Conservation (phyloP, 345 rosid species). For the Adansonia digitata region DNA sequence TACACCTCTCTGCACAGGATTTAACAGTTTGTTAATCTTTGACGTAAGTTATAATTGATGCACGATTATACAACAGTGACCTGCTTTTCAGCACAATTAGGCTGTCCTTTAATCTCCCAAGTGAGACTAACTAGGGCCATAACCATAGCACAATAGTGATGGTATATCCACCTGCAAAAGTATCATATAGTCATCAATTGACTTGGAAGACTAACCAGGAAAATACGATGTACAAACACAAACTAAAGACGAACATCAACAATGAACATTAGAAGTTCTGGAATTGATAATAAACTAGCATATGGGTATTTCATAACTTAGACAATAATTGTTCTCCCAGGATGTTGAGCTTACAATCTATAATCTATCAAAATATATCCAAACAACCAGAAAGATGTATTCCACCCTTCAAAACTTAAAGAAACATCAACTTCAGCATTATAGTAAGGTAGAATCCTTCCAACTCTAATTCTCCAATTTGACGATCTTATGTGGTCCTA, state of each 20-base stretch:
- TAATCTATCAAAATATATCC: not conserved
- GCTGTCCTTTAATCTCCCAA: constrained; percentile 97
- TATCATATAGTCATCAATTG: constrained; percentile 4
- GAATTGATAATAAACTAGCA: not conserved
- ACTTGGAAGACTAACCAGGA: not conserved
- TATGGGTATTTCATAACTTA: not conserved
- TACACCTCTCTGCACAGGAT: constrained; percentile 78
- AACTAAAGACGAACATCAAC: not conserved
- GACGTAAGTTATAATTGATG: not conserved
- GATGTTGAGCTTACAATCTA: not conserved
- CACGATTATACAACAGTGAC: constrained; percentile 31
- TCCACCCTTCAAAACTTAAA: not conserved
- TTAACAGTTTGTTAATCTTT: constrained; percentile 3
- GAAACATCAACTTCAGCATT: not conserved
- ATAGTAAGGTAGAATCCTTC: not conserved
- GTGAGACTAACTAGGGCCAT: constrained; percentile 99
- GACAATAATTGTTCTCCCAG: not conserved
- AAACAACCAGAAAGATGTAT: not conserved
- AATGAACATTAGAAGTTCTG: not conserved
- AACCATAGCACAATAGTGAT: constrained; percentile 91
- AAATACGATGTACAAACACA: not conserved
- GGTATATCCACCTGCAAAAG: constrained; percentile 90
- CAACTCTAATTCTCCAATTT: not conserved
- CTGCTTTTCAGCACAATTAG: constrained; percentile 92
- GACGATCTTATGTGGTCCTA: not conserved